Percentiles rank a stretch among this genome's conserved stretches.
Conservation (phyloP, 2,329 filamentous ascomycete species). For the Cercospora zeina region DNA sequence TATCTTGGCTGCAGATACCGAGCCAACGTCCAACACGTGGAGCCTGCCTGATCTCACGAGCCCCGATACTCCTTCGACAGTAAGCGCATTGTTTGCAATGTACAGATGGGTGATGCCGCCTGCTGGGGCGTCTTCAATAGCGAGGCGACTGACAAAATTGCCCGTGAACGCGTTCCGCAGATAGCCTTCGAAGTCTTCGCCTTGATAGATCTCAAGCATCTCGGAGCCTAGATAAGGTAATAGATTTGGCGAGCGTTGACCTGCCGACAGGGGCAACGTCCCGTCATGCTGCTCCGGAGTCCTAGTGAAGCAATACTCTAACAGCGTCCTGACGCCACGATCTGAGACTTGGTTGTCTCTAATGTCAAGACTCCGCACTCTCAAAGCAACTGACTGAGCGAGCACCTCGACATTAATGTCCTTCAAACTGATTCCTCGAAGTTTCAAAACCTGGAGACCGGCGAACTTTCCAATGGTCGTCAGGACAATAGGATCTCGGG, state of each 20-base stretch:
- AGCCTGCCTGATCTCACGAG: conserved; percentile 55
- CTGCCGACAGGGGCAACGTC: conserved; percentile 1
- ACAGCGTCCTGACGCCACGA: conserved; percentile 52
- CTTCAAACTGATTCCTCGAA: conserved; percentile 55
- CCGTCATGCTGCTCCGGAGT: not conserved
- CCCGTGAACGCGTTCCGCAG: conserved; percentile 52
- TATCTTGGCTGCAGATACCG: conserved; percentile 39
- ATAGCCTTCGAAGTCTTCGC: conserved; percentile 55
- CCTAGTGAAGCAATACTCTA: conserved; percentile 52
- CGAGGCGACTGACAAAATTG: conserved; percentile 54
- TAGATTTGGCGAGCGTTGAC: conserved; percentile 33
- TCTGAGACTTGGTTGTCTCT: conserved; percentile 61
- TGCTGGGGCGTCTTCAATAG: conserved; percentile 57
- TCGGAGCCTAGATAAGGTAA: conserved; percentile 44
- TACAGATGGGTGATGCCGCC: conserved; percentile 62
- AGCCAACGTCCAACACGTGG: conserved; percentile 58
- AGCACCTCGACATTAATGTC: conserved; percentile 57
- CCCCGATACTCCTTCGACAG: conserved; percentile 57
- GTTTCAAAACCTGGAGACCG: conserved; percentile 58
- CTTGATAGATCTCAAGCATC: conserved; percentile 45
- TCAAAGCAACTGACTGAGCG: conserved; percentile 53
- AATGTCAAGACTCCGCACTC: conserved; percentile 58
- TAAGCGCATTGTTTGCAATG: conserved; percentile 57
- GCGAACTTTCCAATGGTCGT: conserved; percentile 49
- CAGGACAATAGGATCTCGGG: conserved; percentile 46